A percentile compares a stretch with the other conserved stretches of the same genome.
phyloP scores from a whole-genome alignment of 2,329 filamentous ascomycete species.

The Botryosphaeria dothidea region DNA sequence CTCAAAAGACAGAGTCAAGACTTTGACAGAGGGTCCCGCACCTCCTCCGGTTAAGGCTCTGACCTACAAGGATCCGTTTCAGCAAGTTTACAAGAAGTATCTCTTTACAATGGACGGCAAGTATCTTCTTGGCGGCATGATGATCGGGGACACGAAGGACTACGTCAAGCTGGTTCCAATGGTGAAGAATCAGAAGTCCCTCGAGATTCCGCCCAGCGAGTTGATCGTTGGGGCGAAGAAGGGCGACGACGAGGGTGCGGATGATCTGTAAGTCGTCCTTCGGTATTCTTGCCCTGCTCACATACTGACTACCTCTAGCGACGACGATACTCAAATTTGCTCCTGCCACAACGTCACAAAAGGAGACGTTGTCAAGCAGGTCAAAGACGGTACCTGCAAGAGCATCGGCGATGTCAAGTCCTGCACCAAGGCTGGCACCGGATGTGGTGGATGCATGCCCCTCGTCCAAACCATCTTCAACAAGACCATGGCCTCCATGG shows the following conservation, averaged over 20 bases:
- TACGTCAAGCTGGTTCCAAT: slow-evolving; percentile 87
- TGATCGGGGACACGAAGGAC: slow-evolving; percentile 90
- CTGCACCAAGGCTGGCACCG: slow-evolving; percentile 89
- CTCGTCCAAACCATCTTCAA: slow-evolving; percentile 89
- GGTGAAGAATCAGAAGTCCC: slow-evolving; percentile 77
- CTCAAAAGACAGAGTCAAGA: slow-evolving; percentile 48
- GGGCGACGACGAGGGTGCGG: slow-evolving; percentile 68
- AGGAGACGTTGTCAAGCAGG: slow-evolving; percentile 69
- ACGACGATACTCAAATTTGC: slow-evolving; percentile 85
- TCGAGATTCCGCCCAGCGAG: slow-evolving; percentile 77
- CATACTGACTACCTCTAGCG: slow-evolving; percentile 37
- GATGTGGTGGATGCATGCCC: slow-evolving; percentile 87
- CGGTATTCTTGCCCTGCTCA: background rate
- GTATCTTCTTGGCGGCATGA: slow-evolving; percentile 91
- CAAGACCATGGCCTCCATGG: slow-evolving; percentile 81
- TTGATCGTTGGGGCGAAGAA: slow-evolving; percentile 79
- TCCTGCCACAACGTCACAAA: slow-evolving; percentile 93
- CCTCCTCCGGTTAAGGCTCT: slow-evolving; percentile 73
- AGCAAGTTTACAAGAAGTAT: slow-evolving; percentile 90
- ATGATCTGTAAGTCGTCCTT: slow-evolving; percentile 61
- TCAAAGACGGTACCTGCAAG: slow-evolving; percentile 80
- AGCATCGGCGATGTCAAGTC: slow-evolving; percentile 80
- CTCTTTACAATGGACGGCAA: slow-evolving; percentile 88
- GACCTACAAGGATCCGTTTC: slow-evolving; percentile 86
- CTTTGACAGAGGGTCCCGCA: slow-evolving; percentile 56